phyloP scores from a whole-genome alignment of 805 yeast genomes.

The Teunomyces panamensis region DNA sequence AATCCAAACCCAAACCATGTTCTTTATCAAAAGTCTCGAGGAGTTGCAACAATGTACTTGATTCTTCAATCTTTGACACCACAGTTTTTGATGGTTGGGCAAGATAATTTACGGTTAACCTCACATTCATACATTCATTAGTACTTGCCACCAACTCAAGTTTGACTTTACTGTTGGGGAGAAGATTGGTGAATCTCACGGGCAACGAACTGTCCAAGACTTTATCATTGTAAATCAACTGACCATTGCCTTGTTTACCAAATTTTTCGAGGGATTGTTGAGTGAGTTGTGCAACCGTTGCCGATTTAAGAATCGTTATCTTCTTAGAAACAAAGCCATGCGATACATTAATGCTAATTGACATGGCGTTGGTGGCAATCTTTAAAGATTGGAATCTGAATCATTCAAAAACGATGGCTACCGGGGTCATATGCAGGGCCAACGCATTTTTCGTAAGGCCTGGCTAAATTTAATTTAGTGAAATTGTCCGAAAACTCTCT shows the following conservation, averaged over 20 bases:
- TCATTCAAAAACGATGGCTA: neutral
- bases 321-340: slow-evolving; percentile 24
- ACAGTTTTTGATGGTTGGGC: slow-evolving; percentile 5
- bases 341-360: slow-evolving; percentile 21
- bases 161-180: slow-evolving; percentile 32
- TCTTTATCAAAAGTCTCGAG: slow-evolving; percentile 16
- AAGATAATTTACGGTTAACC: slow-evolving; percentile 11
- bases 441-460: too few relatives aligned
- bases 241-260: slow-evolving; percentile 21
- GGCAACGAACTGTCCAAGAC: slow-evolving; percentile 31
- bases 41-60: slow-evolving; percentile 17
- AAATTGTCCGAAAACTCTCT: neutral
- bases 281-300: slow-evolving; percentile 29
- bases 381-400: neutral
- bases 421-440: neutral
- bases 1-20: slow-evolving; percentile 13
- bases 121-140: slow-evolving; percentile 10
- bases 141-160: slow-evolving; percentile 13
- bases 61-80: slow-evolving; percentile 8
- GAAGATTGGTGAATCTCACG: slow-evolving; percentile 28
- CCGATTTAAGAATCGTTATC: slow-evolving; percentile 20
- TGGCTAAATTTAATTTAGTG: neutral
- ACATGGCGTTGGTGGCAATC: slow-evolving; percentile 9
- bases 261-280: slow-evolving; percentile 23
- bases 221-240: slow-evolving; percentile 26